Base-by-base conservation (phyloP, 176 grass and related monocot species). In the Hordeum marinum region DNA sequence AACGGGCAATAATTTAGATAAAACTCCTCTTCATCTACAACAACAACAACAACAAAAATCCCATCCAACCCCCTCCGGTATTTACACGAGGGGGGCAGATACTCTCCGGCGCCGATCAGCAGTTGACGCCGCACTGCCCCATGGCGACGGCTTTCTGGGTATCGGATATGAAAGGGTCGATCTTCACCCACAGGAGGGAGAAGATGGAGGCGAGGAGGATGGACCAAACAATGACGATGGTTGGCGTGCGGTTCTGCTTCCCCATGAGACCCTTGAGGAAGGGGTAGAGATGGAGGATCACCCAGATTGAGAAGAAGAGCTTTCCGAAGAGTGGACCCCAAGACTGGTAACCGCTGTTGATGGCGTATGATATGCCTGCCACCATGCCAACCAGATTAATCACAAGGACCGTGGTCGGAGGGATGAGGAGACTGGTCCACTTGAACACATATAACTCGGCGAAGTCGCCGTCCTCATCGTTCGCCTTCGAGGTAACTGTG, bases 251-350 rank as follows among this genome's bases (percentile, higher is more conserved):
- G 88, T 97, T 97, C 79, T 94, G 92, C 86, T 89, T 89, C 67
- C 95, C 95, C 92, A 97, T 82, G 57, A 97, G 88, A 94, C 95
- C 95, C 86, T 97, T 97, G 78, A 97, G 88, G 86, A 97, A 97
- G 17, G 95, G 95, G 73, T 97, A 97, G 26, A 97, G 92, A 94
- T 97, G 95, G 72, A 97, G 87, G 68, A 97, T 97, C 71, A 97
- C 95, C 95, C 95, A 97, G n/a, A 97, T 97, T 8, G 95, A 85
- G 72, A 97, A 97, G 90, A 97, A 97, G 18, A 97, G 88, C 69
- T 97, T 97, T 68, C 95, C 94, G 3, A 97, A 97, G 14, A 97
- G 86, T 0, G 95, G 95, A 13, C 95, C 95, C 95, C 95, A 97
- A 2, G 95, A 97, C 77, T 97, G 95, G 81, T 97, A 97, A 21